Percentiles rank a stretch among this genome's conserved stretches.
phyloP scores from a whole-genome alignment of 768 basidiomycete species.

The Tulasnella sp. region DNA sequence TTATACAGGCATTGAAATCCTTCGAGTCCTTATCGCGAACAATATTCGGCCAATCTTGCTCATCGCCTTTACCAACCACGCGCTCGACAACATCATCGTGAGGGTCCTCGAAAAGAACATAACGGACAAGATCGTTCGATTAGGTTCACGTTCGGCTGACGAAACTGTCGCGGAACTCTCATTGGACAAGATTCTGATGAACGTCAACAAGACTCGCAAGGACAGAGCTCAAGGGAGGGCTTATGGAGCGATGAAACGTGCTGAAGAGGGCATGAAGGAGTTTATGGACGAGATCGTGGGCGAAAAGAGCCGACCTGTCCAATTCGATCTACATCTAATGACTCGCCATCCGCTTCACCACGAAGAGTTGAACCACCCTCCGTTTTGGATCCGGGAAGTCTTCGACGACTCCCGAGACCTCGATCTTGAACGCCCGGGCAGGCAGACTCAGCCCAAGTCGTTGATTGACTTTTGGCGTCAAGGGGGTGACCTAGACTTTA shows the following conservation, averaged over 20 bases:
- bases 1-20: conserved; percentile 64
- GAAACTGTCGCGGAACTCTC: conserved; percentile 22
- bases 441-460: neutral
- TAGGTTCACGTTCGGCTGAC: conserved; percentile 47
- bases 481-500: conserved; percentile 47
- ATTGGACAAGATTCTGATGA: neutral
- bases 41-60: conserved; percentile 51
- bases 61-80: conserved; percentile 73
- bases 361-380: conserved; percentile 44
- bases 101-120: conserved; percentile 62
- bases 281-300: conserved; percentile 46
- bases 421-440: neutral
- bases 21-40: conserved; percentile 58
- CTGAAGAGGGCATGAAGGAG: conserved; percentile 46
- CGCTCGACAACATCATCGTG: conserved; percentile 65
- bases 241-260: conserved; percentile 42
- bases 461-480: conserved; percentile 52
- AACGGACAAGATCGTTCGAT: conserved; percentile 59
- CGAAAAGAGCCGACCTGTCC: conserved; percentile 37
- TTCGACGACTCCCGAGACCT: conserved; percentile 28
- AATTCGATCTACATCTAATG: conserved; percentile 44
- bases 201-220: neutral
- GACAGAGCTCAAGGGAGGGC: conserved; percentile 38
- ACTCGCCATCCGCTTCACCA: conserved; percentile 50
- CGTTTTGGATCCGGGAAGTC: conserved; percentile 45